phyloP scores from a whole-genome alignment of 2,329 filamentous ascomycete genomes.

The Tolypocladium guangdongense region DNA sequence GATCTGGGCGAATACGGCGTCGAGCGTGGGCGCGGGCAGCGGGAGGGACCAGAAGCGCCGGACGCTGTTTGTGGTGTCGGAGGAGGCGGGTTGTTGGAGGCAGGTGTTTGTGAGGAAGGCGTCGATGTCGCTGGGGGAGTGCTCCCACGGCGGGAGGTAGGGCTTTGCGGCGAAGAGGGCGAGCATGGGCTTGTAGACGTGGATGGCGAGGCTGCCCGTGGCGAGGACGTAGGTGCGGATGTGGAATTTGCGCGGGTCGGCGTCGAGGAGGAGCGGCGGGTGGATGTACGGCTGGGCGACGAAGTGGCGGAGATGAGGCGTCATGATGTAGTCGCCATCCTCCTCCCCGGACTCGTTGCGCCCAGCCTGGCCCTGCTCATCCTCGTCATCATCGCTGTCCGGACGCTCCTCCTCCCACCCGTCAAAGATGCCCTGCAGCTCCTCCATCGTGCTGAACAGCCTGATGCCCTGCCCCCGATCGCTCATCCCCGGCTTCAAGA shows the following conservation, averaged over 20 bases:
- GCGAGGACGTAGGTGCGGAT: slow-evolving; percentile 86
- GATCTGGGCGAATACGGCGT: slow-evolving; percentile 61
- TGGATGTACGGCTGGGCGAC: slow-evolving; percentile 92
- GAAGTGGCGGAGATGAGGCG: slow-evolving; percentile 90
- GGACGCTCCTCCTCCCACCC: slow-evolving; percentile 68
- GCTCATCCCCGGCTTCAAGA: slow-evolving; percentile 95
- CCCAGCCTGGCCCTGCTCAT: slow-evolving; percentile 17
- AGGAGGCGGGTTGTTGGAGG: slow-evolving; percentile 51
- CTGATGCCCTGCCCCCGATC: slow-evolving; percentile 89
- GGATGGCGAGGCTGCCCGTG: slow-evolving; percentile 65
- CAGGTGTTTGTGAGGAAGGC: slow-evolving; percentile 93
- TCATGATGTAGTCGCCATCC: slow-evolving; percentile 52
- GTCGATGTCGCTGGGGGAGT: slow-evolving; percentile 41
- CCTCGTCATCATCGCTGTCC: slow-evolving; percentile 54
- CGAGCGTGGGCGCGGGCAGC: slow-evolving; percentile 40
- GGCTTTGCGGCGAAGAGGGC: slow-evolving; percentile 75
- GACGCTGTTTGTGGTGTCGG: slow-evolving; percentile 42
- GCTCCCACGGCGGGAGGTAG: slow-evolving; percentile 56
- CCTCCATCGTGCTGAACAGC: slow-evolving; percentile 74
- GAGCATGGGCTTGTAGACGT: slow-evolving; percentile 84
- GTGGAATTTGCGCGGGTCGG: slow-evolving; percentile 78
- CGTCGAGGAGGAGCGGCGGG: slow-evolving; percentile 60
- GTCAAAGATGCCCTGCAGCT: slow-evolving; percentile 82
- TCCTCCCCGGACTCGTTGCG: slow-evolving; percentile 8
- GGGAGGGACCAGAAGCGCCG: slow-evolving; percentile 62